Conservation (phyloP, 768 basidiomycete genomes). For the Suillus plorans region DNA sequence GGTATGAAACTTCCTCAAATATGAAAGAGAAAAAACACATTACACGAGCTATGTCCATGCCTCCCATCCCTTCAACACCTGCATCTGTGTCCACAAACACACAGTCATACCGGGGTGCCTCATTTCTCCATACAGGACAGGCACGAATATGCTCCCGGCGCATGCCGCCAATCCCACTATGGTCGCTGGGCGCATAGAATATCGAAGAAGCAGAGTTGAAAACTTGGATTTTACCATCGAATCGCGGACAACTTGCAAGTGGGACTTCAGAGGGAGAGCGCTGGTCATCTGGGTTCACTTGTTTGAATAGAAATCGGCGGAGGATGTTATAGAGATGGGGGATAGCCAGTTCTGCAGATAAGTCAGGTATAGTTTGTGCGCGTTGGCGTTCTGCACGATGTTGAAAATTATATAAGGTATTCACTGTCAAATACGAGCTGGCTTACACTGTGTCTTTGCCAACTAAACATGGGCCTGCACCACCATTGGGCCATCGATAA, state of each 20-base stretch:
- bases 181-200: no score
- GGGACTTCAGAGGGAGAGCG: background rate
- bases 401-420: background rate
- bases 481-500: fast-evolving
- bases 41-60: no score
- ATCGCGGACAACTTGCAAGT: background rate
- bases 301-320: background rate
- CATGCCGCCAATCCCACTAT: no score
- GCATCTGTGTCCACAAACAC: no score
- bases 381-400: no score
- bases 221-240: background rate
- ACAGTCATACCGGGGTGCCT: no score
- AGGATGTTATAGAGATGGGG: background rate
- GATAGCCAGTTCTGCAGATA: background rate
- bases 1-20: slow-evolving; percentile 16
- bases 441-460: background rate
- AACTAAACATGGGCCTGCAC: background rate
- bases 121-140: no score
- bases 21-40: background rate
- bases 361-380: background rate
- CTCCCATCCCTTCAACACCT: no score
- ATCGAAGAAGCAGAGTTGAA: background rate
- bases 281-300: background rate
- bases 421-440: background rate
- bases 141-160: no score